Base-by-base conservation (phyloP, 768 basidiomycete species). In the Boletus subcaerulescens region DNA sequence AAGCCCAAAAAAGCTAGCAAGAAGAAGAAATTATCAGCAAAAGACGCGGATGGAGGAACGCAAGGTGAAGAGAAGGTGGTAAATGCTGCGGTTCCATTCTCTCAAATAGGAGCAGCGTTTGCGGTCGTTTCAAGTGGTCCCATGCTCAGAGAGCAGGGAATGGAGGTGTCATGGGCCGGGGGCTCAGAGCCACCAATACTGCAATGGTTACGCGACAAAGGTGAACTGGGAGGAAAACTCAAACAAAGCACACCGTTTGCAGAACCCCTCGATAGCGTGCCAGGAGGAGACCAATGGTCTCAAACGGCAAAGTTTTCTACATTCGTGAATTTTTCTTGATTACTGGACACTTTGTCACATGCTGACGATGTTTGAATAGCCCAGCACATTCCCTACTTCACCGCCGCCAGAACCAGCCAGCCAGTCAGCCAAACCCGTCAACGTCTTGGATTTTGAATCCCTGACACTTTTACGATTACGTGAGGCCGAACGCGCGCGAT, bases 381-480 rank as follows among this genome's bases (percentile, higher is more conserved):
- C 70, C 12, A 53, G 55, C 50, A 64, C 48, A 39, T 58, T 55
- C 24, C 63, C 55, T 58, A 11, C 52, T 26, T 31, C 62, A 18
- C 41, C 61, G 20, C 50, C 55, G n/a, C 43, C 65, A 29, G 56
- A 65, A 20, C 57, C 65, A 17, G 40, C 62, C n/a, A 67, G 64
- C 6, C 36, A 65, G 20, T 56, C 65, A 17, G 38, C 62, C 18
- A 67, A 64, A 20, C 32, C 70, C n/a, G 46, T 66, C 20, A 63
- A 75, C 12, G 80, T 80, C 2, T 60, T 92, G 45, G 88, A 92
- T 65, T 93, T 86, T 52, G 91, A 93, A 70, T 82, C 86, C 3
- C 64, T 92, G 55, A 93, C 89, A 1, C 76, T 93, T 35, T 80
- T 93, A 78, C 81, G 91, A 5, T 74, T 94, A 66, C 77, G 91